Percentiles rank a stretch among this genome's conserved stretches.
Evolutionary conservation across 768 basidiomycete genomes (phyloP).

Genomic region (Tylopilus cervinicoccineus): DNA sequence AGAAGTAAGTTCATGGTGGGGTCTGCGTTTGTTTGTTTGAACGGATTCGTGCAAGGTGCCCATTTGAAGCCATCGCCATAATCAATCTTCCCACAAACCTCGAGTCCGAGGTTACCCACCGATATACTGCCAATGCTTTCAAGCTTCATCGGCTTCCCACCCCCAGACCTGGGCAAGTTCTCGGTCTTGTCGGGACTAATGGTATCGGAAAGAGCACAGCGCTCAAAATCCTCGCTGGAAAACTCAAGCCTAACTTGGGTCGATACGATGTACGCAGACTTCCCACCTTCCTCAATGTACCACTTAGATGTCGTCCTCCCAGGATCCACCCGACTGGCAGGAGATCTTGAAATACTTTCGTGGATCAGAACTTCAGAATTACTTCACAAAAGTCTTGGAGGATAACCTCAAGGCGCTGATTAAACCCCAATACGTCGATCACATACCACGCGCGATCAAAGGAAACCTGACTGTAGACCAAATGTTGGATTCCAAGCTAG

Average conservation of each 20-base stretch:
- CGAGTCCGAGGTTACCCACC: constrained; percentile 93
- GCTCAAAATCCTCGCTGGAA: constrained; percentile 93
- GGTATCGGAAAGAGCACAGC: constrained; percentile 99
- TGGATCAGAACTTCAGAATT: constrained; percentile 98
- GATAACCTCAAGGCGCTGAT: constrained; percentile 98
- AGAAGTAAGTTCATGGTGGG: constrained; percentile 66
- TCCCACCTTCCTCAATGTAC: not conserved
- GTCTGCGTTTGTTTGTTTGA: constrained; percentile 2
- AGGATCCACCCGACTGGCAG: constrained; percentile 99
- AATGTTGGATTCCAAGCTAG: constrained; percentile 91
- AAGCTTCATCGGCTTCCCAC: constrained; percentile 98
- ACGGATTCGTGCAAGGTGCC: constrained; percentile 61
- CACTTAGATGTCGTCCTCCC: constrained; percentile 1
- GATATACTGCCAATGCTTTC: constrained; percentile 98
- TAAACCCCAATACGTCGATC: constrained; percentile 99
- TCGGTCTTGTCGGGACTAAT: constrained; percentile 98
- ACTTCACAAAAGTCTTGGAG: constrained; percentile 98
- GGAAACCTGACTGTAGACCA: constrained; percentile 78
- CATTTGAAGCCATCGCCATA: constrained; percentile 98
- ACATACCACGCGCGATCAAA: constrained; percentile 96
- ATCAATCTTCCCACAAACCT: constrained; percentile 99
- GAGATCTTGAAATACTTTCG: constrained; percentile 98
- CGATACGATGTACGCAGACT: constrained; percentile 76
- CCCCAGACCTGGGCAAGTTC: constrained; percentile 93
- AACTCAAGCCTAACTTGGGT: constrained; percentile 96